Conservation (phyloP, 306 rosid species). For the Benincasa hispida region DNA sequence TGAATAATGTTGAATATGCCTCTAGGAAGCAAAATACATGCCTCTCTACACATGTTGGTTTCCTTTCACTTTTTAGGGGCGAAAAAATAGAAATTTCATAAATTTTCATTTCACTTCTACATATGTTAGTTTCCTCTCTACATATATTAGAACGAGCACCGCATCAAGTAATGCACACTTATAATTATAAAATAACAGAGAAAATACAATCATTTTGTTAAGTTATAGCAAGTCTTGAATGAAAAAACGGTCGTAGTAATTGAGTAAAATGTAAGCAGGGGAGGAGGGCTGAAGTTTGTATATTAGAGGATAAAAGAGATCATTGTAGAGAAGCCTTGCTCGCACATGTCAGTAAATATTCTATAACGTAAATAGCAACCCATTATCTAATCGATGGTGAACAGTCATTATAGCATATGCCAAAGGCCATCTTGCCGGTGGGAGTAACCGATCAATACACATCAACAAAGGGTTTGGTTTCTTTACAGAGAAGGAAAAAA, state of each 20-base stretch:
- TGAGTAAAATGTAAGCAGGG: no score
- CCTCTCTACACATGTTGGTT: background rate
- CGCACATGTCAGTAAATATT: background rate
- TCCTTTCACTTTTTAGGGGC: background rate
- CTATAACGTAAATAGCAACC: background rate
- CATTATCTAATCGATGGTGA: background rate
- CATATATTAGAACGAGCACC: background rate
- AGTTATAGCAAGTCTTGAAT: background rate
- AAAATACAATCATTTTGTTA: background rate
- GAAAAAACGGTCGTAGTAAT: background rate
- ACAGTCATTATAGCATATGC: background rate
- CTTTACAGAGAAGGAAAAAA: background rate
- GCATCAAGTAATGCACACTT: background rate
- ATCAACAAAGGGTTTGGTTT: background rate
- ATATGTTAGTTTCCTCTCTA: no score
- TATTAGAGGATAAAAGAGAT: background rate
- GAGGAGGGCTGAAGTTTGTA: background rate
- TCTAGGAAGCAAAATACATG: background rate
- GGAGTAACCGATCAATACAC: background rate
- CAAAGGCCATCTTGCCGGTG: background rate
- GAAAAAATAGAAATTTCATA: background rate
- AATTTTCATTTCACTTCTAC: no score
- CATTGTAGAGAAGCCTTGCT: background rate
- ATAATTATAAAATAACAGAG: background rate
- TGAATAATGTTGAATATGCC: background rate